Evolutionary conservation across 1,284 basidiomycete species (phyloP).

Genomic region (Trichosporon faecale): DNA sequence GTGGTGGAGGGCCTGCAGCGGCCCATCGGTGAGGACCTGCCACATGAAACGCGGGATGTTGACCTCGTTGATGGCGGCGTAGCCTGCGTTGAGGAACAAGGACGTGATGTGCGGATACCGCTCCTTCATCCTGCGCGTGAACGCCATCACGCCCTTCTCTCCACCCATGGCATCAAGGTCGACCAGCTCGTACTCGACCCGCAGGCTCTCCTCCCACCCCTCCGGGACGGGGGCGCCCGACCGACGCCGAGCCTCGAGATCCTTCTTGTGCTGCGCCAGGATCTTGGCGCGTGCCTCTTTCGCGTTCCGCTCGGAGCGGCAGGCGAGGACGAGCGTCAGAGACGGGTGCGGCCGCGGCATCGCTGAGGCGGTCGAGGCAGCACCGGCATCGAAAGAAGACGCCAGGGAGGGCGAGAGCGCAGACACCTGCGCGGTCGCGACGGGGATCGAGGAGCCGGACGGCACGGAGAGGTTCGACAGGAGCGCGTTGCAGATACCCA

Average conservation of each 20-base stretch:
- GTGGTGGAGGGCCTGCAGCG: conserved; percentile 56
- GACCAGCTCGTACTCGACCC: conserved; percentile 62
- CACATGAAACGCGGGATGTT: conserved; percentile 58
- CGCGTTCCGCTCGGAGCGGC: conserved; percentile 66
- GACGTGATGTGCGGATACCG: conserved; percentile 66
- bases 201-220: conserved; percentile 62
- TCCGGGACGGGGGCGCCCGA: conserved; percentile 48
- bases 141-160: conserved; percentile 63
- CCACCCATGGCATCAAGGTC: conserved; percentile 61
- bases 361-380: neutral
- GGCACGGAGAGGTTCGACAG: conserved; percentile 63
- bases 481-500: conserved; percentile 77
- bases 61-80: conserved; percentile 59
- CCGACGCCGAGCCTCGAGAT: conserved; percentile 51
- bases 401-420: conserved; percentile 32
- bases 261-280: conserved; percentile 58
- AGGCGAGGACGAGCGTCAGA: conserved; percentile 79
- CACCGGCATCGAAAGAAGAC: conserved; percentile 27
- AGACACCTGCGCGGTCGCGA: conserved; percentile 30
- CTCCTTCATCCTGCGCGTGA: conserved; percentile 59
- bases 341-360: conserved; percentile 50
- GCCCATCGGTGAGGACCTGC: conserved; percentile 57
- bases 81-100: conserved; percentile 77
- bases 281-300: conserved; percentile 62
- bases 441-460: conserved; percentile 30